phyloP scores from a whole-genome alignment of 2,329 filamentous ascomycete species.

The Juglanconis oblonga region DNA sequence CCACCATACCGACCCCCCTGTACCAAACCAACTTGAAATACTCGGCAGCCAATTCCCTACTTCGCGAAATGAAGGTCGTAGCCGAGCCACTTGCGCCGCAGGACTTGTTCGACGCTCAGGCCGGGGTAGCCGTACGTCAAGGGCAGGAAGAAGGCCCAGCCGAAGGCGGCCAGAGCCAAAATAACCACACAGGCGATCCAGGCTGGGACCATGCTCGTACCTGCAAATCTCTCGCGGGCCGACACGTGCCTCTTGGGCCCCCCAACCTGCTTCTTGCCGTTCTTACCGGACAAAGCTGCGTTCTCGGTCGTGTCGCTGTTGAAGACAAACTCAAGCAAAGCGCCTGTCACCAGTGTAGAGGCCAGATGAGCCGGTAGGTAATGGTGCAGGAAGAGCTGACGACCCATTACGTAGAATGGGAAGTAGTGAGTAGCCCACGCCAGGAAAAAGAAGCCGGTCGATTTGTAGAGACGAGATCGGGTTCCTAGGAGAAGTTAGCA shows the following conservation, averaged over 20 bases:
- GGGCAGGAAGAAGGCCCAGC: slow-evolving; percentile 92
- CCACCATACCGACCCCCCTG: not conserved
- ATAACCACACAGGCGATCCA: slow-evolving; percentile 79
- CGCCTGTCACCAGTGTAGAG: slow-evolving; percentile 83
- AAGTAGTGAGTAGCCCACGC: slow-evolving; percentile 97
- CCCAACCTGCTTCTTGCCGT: slow-evolving; percentile 42
- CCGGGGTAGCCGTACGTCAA: slow-evolving; percentile 95
- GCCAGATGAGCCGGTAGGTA: slow-evolving; percentile 94
- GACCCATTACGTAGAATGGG: slow-evolving; percentile 97
- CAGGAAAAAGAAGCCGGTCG: slow-evolving; percentile 97
- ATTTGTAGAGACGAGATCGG: slow-evolving; percentile 93
- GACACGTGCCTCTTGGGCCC: slow-evolving; percentile 61
- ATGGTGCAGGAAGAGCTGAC: slow-evolving; percentile 96
- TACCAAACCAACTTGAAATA: not conserved
- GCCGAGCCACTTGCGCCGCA: slow-evolving; percentile 88
- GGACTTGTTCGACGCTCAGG: slow-evolving; percentile 72
- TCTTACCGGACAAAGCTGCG: slow-evolving; percentile 40
- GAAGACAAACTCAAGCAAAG: slow-evolving; percentile 93
- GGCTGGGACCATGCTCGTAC: slow-evolving; percentile 70
- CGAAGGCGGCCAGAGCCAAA: slow-evolving; percentile 63
- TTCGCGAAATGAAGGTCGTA: slow-evolving; percentile 99
- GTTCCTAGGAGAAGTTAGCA: slow-evolving; percentile 58
- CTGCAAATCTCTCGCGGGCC: slow-evolving; percentile 77
- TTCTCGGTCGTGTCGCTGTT: slow-evolving; percentile 74
- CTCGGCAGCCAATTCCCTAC: slow-evolving; percentile 45